Percentiles rank a stretch among this genome's conserved stretches.
Conservation (phyloP, 352 stramenopile genomes). For the Phytopythium mirpurense region DNA sequence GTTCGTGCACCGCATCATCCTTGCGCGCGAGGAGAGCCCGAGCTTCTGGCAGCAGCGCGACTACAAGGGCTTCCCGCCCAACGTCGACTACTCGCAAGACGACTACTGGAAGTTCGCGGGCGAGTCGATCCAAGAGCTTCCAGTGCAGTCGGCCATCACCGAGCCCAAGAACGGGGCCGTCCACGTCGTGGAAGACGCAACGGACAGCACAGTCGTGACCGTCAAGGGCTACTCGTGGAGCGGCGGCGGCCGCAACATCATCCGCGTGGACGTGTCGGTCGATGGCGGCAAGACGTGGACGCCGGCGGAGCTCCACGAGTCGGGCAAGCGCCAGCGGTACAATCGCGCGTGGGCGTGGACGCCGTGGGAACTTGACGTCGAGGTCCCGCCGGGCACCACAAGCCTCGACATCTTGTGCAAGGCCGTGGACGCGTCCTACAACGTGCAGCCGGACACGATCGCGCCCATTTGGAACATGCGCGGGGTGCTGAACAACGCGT, state of each 20-base stretch:
- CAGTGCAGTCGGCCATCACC: slow-evolving; percentile 88
- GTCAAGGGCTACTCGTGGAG: slow-evolving; percentile 94
- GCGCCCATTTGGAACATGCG: slow-evolving; percentile 97
- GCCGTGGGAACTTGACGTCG: slow-evolving; percentile 92
- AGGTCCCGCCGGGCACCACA: slow-evolving; percentile 76
- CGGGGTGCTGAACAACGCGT: slow-evolving; percentile 97
- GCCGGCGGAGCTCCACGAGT: slow-evolving; percentile 79
- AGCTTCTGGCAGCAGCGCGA: slow-evolving; percentile 92
- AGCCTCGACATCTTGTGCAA: slow-evolving; percentile 91
- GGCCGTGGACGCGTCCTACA: slow-evolving; percentile 94
- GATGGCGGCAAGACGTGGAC: slow-evolving; percentile 94
- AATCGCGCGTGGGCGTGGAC: slow-evolving; percentile 94
- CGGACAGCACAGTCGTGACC: slow-evolving; percentile 73
- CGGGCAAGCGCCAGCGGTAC: slow-evolving; percentile 81
- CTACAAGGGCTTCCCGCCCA: slow-evolving; percentile 88
- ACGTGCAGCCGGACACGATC: slow-evolving; percentile 95
- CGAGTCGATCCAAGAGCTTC: slow-evolving; percentile 89
- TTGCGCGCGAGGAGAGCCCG: slow-evolving; percentile 72
- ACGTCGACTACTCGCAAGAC: slow-evolving; percentile 79
- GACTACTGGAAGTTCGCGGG: slow-evolving; percentile 83
- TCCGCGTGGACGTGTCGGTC: slow-evolving; percentile 94
- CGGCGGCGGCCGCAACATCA: slow-evolving; percentile 93
- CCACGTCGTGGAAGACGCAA: slow-evolving; percentile 41
- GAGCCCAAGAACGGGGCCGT: slow-evolving; percentile 62
- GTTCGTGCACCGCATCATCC: slow-evolving; percentile 92